Percentiles rank a stretch among this genome's conserved stretches.
Evolutionary conservation across 805 yeast genomes (phyloP).

Genomic region (Torulaspora franciscae): DNA sequence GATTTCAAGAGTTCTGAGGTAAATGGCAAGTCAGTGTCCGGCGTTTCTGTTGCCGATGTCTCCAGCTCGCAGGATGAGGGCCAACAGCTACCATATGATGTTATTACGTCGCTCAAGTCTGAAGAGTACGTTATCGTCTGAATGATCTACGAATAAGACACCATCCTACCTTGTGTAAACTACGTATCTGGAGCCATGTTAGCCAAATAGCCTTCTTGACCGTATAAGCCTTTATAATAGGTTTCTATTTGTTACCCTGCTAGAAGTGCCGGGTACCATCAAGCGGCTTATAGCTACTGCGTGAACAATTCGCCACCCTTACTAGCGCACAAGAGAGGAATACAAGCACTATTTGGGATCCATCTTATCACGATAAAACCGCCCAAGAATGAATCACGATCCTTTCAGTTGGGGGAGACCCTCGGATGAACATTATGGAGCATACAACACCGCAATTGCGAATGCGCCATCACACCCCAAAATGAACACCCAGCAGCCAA

Average conservation of each 20-base stretch:
- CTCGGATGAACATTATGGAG: slow-evolving; percentile 71
- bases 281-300: slow-evolving; percentile 1
- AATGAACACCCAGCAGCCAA: slow-evolving; percentile 88
- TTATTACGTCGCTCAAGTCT: slow-evolving; percentile 50
- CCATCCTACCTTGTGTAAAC: background rate
- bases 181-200: background rate
- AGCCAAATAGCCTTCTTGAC: background rate
- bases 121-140: slow-evolving; percentile 53
- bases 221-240: too few relatives aligned
- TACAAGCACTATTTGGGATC: background rate
- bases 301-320: slow-evolving; percentile 11
- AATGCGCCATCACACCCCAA: slow-evolving; percentile 62
- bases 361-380: background rate
- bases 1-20: slow-evolving; percentile 48
- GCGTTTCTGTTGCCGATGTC: slow-evolving; percentile 59
- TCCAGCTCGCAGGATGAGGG: slow-evolving; percentile 45
- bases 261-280: background rate
- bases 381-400: slow-evolving; percentile 76
- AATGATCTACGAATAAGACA: background rate
- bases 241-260: slow-evolving; percentile 1
- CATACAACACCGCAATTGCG: slow-evolving; percentile 70
- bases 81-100: slow-evolving; percentile 64
- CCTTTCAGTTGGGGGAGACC: slow-evolving; percentile 97
- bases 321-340: background rate
- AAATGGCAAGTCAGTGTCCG: slow-evolving; percentile 47